Evolutionary conservation across 73 alveolate genomes (phyloP).

Genomic region (Tetrahymena borealis): DNA sequence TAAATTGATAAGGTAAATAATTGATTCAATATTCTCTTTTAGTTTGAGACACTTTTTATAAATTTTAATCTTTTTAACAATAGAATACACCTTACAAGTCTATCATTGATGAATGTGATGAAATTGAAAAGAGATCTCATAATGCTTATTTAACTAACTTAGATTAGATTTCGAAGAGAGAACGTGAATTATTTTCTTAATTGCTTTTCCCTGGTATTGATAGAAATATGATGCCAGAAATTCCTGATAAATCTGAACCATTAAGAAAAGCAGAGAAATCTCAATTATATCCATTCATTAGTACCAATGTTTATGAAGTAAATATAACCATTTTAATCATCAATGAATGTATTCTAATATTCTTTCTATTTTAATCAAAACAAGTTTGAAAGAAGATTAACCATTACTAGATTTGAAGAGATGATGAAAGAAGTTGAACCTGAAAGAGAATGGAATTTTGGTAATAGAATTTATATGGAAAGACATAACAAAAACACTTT

Average conservation of each 20-base stretch:
- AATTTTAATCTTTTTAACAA: background rate
- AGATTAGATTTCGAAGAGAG: conserved; percentile 18
- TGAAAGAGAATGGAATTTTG: conserved; percentile 54
- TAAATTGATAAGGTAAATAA: background rate
- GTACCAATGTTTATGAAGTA: conserved; percentile 57
- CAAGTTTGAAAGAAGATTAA: conserved; percentile 63
- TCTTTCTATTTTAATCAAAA: too few species aligned
- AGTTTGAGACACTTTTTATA: background rate
- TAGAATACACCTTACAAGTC: background rate
- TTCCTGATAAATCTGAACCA: conserved; percentile 60
- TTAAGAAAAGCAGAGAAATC: conserved; percentile 65
- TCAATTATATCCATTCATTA: conserved; percentile 66
- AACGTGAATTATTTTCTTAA: conserved; percentile 20
- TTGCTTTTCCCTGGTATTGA: conserved; percentile 70
- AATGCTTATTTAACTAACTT: conserved; percentile 10
- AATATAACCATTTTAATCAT: too few species aligned
- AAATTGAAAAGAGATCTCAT: conserved; percentile 12
- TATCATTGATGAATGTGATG: conserved; percentile 30
- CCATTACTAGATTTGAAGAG: conserved; percentile 51
- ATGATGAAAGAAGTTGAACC: conserved; percentile 49
- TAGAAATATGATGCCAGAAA: conserved; percentile 76
- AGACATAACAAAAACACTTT: conserved; percentile 47
- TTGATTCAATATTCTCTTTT: too few species aligned
- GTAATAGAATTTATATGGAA: conserved; percentile 66
- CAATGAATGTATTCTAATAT: too few species aligned